A percentile compares a stretch with the other conserved stretches of the same genome.
Evolutionary conservation across 177 flowering plant genomes (phyloP).

Genomic region (Vitis hybrid): DNA sequence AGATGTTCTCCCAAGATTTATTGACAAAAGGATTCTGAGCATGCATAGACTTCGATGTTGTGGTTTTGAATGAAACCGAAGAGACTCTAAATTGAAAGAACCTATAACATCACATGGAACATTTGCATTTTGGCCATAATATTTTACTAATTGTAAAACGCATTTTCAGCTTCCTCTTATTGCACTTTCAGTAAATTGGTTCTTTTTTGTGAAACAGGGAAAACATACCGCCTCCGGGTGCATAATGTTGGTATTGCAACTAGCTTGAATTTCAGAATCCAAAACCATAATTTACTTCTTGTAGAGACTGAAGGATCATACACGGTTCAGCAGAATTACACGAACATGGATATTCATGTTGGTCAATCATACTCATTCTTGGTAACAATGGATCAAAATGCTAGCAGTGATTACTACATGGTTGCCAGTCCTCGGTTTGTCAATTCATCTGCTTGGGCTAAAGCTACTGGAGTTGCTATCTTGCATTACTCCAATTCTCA

Average conservation of each 20-base stretch:
- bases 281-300: slow-evolving; percentile 81
- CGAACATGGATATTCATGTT: slow-evolving; percentile 93
- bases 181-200: not conserved
- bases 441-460: slow-evolving; percentile 47
- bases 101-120: not conserved
- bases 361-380: slow-evolving; percentile 96
- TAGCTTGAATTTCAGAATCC: slow-evolving; percentile 92
- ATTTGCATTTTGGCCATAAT: not conserved
- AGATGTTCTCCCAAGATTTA: not conserved
- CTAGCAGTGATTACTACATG: slow-evolving; percentile 82
- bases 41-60: not conserved
- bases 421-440: slow-evolving; percentile 85
- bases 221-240: slow-evolving; percentile 85
- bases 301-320: slow-evolving; percentile 98
- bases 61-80: not conserved
- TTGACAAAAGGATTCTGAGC: not conserved
- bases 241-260: slow-evolving; percentile 92
- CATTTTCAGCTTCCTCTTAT: not conserved
- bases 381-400: slow-evolving; percentile 92
- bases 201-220: slow-evolving; percentile 56
- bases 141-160: not conserved
- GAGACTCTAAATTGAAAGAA: not conserved
- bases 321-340: slow-evolving; percentile 87
- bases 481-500: slow-evolving; percentile 88
- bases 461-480: slow-evolving; percentile 73